Evolutionary conservation across 306 rosid species (phyloP), one percentile per base, ranked within the genome.

Genomic region (Begonia masoniana): DNA sequence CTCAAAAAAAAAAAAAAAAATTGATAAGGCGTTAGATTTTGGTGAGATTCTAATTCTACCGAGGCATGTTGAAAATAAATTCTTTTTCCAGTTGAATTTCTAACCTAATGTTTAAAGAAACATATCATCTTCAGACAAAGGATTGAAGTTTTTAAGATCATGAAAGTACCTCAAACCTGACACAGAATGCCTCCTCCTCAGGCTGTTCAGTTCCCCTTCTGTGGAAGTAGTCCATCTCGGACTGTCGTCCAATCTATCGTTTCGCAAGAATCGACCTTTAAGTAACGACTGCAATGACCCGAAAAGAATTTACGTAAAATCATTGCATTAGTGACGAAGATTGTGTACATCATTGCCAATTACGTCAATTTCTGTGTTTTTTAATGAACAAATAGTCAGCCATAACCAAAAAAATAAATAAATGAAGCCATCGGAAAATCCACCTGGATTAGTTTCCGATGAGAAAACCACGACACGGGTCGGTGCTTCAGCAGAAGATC

Each of bases 381-480:
- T 31, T 31, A 0, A 21, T 21, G 24, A 21, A 21, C 19, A 17
- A 17, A 17, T 17, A 17, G 1, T 17, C 24, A 21, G 24, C 24
- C 2, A 21, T 21, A 21, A 3, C 24, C n/a, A n/a, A n/a, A 2
- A 21, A 21, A 21, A 21, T 17, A 21, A 3, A 21, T 21, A 21
- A 31, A 31, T 31, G 8, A 31, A 31, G 39, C 9, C 39, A 31
- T 13, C 41, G 39, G 52, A 26, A 26, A 66, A 55, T 68, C 39
- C 67, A 91, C 99, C 96, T 91, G 99, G 66, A 92, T 92, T 61
- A 96, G 94, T 67, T 92, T 86, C 60, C 96, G 96, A 68, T 86
- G 99, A 69, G 93, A 72, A 50, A 92, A 92, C 61, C 71, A 76
- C 31, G 99, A 81, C 58, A 92, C 99, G 2, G 81, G 78, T 45